Percentiles rank a stretch among this genome's conserved stretches.
Conservation (phyloP, 108 stramenopile genomes). For the Pelagomonas calceolata region DNA sequence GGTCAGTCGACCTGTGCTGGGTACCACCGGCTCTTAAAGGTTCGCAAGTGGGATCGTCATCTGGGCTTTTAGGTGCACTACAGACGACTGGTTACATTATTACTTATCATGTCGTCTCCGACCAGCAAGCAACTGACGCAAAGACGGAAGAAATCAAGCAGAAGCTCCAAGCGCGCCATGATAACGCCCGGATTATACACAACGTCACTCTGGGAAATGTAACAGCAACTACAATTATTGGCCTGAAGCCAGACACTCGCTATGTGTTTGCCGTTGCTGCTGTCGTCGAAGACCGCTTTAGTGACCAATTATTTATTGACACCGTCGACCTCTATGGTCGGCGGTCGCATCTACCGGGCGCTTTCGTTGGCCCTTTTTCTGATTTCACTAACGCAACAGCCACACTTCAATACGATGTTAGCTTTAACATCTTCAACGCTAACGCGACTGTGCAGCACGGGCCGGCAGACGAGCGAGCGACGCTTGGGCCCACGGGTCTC, state of each 20-base stretch:
- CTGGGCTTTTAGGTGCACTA: too few relatives aligned
- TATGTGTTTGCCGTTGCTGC: conserved; percentile 40
- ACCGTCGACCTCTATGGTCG: conserved; percentile 46
- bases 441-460: conserved; percentile 34
- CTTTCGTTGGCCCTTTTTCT: conserved; percentile 7
- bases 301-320: neutral
- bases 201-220: conserved; percentile 42
- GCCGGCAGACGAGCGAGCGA: conserved; percentile 4
- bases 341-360: conserved; percentile 17
- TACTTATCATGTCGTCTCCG: neutral
- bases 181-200: too few relatives aligned
- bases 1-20: conserved; percentile 31
- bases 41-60: too few relatives aligned
- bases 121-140: neutral
- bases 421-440: conserved; percentile 34
- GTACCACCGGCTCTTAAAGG: neutral
- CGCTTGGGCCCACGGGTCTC: conserved; percentile 35
- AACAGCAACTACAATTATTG: conserved; percentile 43
- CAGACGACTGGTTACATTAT: conserved; percentile 35
- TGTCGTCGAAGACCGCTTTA: conserved; percentile 23
- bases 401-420: conserved; percentile 34
- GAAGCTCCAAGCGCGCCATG: too few relatives aligned
- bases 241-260: conserved; percentile 20
- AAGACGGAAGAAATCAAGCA: neutral
- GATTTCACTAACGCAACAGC: conserved; percentile 9